Percentiles rank a stretch among this genome's conserved stretches.
Evolutionary conservation across 2,329 filamentous ascomycete genomes (phyloP).

Genomic region (Exserohilum turcica): DNA sequence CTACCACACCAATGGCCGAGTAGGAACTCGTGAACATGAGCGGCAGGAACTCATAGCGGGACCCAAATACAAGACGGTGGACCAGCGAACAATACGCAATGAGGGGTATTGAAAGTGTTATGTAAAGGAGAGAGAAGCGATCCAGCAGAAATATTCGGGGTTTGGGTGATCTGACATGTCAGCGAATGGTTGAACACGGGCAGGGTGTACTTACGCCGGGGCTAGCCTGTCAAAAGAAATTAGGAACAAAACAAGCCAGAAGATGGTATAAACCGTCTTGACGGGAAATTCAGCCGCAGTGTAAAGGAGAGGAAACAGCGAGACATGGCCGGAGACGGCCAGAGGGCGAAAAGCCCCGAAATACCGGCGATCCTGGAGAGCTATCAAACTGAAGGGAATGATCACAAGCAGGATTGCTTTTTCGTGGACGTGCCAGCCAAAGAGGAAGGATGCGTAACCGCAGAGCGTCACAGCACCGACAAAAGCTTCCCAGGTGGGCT

Average conservation of each 20-base stretch:
- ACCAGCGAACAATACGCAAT: slow-evolving; percentile 86
- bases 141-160: slow-evolving; percentile 89
- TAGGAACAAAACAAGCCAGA: slow-evolving; percentile 88
- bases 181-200: slow-evolving; percentile 11
- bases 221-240: slow-evolving; percentile 85
- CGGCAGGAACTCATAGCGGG: slow-evolving; percentile 84
- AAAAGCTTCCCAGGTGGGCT: slow-evolving; percentile 86
- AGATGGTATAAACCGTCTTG: slow-evolving; percentile 89
- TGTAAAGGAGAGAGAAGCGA: slow-evolving; percentile 87
- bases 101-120: slow-evolving; percentile 84
- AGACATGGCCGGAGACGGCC: slow-evolving; percentile 92
- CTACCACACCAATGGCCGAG: slow-evolving; percentile 89
- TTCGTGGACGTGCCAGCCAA: slow-evolving; percentile 98
- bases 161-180: slow-evolving; percentile 62
- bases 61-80: slow-evolving; percentile 82
- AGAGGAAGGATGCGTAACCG: slow-evolving; percentile 94
- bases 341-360: slow-evolving; percentile 90
- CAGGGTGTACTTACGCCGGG: slow-evolving; percentile 64
- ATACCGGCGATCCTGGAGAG: slow-evolving; percentile 85
- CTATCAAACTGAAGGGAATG: slow-evolving; percentile 91
- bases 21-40: slow-evolving; percentile 98
- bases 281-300: slow-evolving; percentile 90
- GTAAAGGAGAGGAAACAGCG: slow-evolving; percentile 91
- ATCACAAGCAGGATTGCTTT: slow-evolving; percentile 95
- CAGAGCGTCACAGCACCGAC: slow-evolving; percentile 89